Conservation (phyloP, 2,329 filamentous ascomycete genomes). For the Alternaria postmessia region DNA sequence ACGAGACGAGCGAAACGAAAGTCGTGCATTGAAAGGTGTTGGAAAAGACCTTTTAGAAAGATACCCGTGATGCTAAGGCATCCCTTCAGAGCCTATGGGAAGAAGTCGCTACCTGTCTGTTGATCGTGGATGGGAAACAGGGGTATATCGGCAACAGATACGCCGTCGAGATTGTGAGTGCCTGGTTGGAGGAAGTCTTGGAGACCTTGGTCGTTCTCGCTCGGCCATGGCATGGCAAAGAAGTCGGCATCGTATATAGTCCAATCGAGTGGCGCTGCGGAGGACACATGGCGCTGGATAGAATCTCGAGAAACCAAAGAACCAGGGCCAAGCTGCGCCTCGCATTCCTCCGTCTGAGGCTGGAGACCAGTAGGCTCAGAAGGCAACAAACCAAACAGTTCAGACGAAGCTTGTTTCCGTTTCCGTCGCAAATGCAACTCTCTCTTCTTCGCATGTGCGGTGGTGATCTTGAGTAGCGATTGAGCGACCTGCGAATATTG, state of each 20-base stretch:
- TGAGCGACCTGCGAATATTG: slow-evolving; percentile 41
- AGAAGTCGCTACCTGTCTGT: slow-evolving; percentile 24
- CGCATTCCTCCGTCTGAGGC: not conserved
- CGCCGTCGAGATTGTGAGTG: slow-evolving; percentile 38
- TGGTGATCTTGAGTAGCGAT: slow-evolving; percentile 37
- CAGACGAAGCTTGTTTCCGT: slow-evolving; percentile 40
- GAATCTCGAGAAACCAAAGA: slow-evolving; percentile 7
- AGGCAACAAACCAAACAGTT: slow-evolving; percentile 39
- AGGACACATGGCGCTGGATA: slow-evolving; percentile 10
- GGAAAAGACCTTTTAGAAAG: not conserved
- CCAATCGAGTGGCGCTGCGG: slow-evolving; percentile 33
- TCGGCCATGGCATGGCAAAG: slow-evolving; percentile 41
- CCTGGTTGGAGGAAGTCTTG: slow-evolving; percentile 45
- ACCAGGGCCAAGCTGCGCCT: slow-evolving; percentile 6
- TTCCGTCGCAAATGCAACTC: slow-evolving; percentile 33
- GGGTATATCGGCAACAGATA: slow-evolving; percentile 42
- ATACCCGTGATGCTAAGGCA: not conserved
- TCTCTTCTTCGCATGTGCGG: slow-evolving; percentile 34
- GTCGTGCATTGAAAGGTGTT: slow-evolving; percentile 16
- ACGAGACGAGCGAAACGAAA: slow-evolving; percentile 58
- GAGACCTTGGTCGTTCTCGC: slow-evolving; percentile 41
- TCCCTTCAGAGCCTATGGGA: slow-evolving; percentile 1
- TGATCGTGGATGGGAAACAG: slow-evolving; percentile 44
- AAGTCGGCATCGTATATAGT: slow-evolving; percentile 45
- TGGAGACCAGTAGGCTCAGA: slow-evolving; percentile 7